Base-by-base conservation (phyloP, 2,329 filamentous ascomycete genomes). In the Aulographum hederae region DNA sequence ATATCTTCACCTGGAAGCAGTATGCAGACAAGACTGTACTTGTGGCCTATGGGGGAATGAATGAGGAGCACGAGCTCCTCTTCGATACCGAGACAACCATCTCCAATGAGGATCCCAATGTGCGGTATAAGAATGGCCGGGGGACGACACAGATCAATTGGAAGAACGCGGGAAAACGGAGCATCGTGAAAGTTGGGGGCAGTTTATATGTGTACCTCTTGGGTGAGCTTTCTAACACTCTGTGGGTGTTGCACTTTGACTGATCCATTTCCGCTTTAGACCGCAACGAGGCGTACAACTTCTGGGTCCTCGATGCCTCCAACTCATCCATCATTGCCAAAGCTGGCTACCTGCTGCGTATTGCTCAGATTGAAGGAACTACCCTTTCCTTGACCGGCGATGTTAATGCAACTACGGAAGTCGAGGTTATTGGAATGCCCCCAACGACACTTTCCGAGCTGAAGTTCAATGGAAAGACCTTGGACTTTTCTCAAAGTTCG, bases 401-500 rank as follows among this genome's bases (percentile, higher is more conserved):
- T 43, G 61, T 85, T 38, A 85, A 86, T 41, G 50, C 61, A 1
- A 81, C 77, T 0, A 72, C 73, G 12, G 20, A 20, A 0, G 51
- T 86, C 11, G 76, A 84, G 39, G 58, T 86, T 15, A 67, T 82
- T 19, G 72, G 75, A 3, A 72, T 58, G 3, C 62, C 67, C 0
- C n/a, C n/a, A n/a, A 46, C 54, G 1, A 48, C 45, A 1, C 54
- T 67, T 2, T 61, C 63, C n/a, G 58, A 56, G 6, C 53, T 78
- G n/a, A 60, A 59, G 6, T 74, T 76, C 57, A 78, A 79, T 42
- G 65, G 64, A 65, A 18, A 41, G 45, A 0, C 31, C 4, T 31
- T 36, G 18, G 26, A 50, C 50, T 8, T 56, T 56, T 17, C 43
- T 48, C 30, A 52, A 56, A n/a, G n/a, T n/a, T 18, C 29, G 11